Percentiles rank a stretch among this genome's conserved stretches.
Conservation (phyloP, 768 basidiomycete genomes). For the Kondoa subrosea region DNA sequence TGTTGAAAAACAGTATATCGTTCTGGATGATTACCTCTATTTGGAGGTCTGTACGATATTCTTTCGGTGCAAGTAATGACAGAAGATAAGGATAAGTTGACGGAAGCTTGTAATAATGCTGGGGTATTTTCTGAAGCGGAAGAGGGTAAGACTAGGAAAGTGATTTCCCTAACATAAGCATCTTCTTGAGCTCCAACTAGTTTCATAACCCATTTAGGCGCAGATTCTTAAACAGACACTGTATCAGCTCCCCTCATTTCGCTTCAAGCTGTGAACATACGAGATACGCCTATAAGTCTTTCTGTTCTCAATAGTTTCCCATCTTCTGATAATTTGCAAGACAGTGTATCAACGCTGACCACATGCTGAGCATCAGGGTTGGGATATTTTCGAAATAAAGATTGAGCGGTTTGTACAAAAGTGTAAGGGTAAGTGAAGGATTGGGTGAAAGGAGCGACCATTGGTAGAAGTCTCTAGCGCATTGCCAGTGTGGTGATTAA, state of each 20-base stretch:
- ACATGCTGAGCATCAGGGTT: slow-evolving; percentile 2
- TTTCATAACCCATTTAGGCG: slow-evolving; percentile 8
- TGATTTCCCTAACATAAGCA: slow-evolving; percentile 4
- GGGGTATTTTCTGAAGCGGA: neutral
- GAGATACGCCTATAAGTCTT: slow-evolving; percentile 2
- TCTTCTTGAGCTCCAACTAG: neutral
- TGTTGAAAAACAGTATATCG: neutral
- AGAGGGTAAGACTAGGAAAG: neutral
- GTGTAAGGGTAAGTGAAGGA: slow-evolving; percentile 1
- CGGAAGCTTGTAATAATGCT: neutral
- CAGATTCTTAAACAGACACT: neutral
- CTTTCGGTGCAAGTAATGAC: neutral
- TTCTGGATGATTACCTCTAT: neutral
- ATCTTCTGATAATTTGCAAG: neutral
- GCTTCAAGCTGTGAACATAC: too few species aligned
- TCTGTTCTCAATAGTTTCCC: neutral
- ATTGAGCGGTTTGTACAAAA: slow-evolving; percentile 1
- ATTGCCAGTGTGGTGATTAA: too few species aligned
- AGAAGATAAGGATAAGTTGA: neutral
- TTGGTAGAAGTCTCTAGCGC: too few species aligned
- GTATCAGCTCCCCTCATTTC: too few species aligned
- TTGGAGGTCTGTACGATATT: neutral
- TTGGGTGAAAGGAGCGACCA: neutral
- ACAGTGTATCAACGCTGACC: slow-evolving; percentile 2
- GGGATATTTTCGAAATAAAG: slow-evolving; percentile 1